phyloP scores from a whole-genome alignment of 1,139 yeast genomes.

The Saccharomyces hybrid region DNA sequence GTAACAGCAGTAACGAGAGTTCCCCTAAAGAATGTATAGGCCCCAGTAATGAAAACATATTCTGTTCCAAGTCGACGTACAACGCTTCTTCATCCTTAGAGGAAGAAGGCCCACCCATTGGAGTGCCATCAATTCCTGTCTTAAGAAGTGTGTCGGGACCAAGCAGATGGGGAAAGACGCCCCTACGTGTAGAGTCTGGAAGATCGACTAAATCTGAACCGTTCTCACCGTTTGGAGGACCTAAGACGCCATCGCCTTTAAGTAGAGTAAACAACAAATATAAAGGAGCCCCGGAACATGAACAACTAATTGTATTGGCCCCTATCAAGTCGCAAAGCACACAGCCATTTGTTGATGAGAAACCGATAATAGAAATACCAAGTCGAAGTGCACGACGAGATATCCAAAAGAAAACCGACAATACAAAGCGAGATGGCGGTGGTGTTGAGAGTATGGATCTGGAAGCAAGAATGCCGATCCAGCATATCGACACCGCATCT shows the following conservation, averaged over 20 bases:
- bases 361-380: neutral
- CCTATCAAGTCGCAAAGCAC: neutral
- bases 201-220: neutral
- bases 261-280: neutral
- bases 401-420: neutral
- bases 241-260: neutral
- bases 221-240: neutral
- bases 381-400: neutral
- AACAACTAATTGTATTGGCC: neutral
- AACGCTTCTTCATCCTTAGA: neutral
- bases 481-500: conserved; percentile 16
- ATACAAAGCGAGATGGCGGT: neutral
- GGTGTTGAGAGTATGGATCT: conserved; percentile 6
- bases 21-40: neutral
- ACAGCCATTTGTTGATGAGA: neutral
- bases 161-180: conserved; percentile 10
- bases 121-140: conserved; percentile 6
- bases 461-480: conserved; percentile 10
- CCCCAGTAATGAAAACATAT: neutral
- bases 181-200: conserved; percentile 2
- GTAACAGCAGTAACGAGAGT: neutral
- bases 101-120: neutral
- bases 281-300: neutral
- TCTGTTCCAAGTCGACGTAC: neutral
- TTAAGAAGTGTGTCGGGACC: conserved; percentile 11